A percentile compares a stretch with the other conserved stretches of the same genome.
Evolutionary conservation across 164 flowering plant genomes (phyloP).

Genomic region (Akebia trifoliata): DNA sequence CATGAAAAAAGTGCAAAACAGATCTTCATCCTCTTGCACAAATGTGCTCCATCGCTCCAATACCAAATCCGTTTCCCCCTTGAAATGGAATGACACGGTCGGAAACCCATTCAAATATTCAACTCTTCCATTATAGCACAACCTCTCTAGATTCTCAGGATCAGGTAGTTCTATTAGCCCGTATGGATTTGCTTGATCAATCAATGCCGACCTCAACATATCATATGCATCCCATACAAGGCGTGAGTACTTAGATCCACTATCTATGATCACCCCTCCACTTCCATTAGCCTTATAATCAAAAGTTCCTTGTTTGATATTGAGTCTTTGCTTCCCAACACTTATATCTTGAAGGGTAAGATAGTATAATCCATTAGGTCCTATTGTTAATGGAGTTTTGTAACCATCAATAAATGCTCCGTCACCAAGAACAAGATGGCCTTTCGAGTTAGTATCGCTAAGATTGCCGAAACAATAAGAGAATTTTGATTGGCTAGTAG

Average conservation of each 20-base stretch:
- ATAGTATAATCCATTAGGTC: too few relatives aligned
- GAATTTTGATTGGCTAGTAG: too few relatives aligned
- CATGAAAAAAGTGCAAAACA: constrained; percentile 15
- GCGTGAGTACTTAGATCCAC: too few relatives aligned
- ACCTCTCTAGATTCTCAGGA: neutral
- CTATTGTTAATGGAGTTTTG: constrained; percentile 2
- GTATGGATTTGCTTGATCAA: neutral
- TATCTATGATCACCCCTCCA: too few relatives aligned
- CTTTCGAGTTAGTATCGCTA: constrained; percentile 8
- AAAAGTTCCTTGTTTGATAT: too few relatives aligned
- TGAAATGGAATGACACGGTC: constrained; percentile 18
- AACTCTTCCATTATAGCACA: constrained; percentile 12
- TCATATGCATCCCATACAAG: too few relatives aligned
- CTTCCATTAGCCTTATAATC: too few relatives aligned
- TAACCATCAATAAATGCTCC: too few relatives aligned
- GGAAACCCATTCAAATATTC: constrained; percentile 19
- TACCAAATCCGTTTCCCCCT: constrained; percentile 11
- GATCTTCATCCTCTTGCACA: neutral
- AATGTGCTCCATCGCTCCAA: constrained; percentile 13
- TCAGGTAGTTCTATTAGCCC: neutral
- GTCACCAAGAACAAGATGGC: constrained; percentile 18
- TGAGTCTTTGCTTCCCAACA: too few relatives aligned
- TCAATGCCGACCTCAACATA: too few relatives aligned
- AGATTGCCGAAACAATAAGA: constrained; percentile 30
- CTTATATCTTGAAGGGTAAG: too few relatives aligned